Percentiles rank a stretch among this genome's conserved stretches.
Conservation (phyloP, 1,284 basidiomycete species). For the Athelia psychrophila region DNA sequence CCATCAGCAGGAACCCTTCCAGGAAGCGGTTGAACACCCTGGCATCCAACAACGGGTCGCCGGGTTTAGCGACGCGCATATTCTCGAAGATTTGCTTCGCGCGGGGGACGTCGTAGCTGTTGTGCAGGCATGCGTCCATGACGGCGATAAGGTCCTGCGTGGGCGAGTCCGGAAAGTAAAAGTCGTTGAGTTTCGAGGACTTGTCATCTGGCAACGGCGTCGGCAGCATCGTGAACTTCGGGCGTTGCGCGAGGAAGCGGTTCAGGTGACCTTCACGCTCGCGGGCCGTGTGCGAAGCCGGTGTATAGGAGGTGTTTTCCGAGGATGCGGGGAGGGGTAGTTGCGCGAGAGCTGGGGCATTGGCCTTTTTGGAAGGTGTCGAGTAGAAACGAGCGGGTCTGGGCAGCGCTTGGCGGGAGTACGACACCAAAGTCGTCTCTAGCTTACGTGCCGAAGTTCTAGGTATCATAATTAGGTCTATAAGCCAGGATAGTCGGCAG, state of each 20-base stretch:
- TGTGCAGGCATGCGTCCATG: conserved; percentile 77
- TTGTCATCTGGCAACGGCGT: conserved; percentile 53
- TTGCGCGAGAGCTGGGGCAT: conserved; percentile 50
- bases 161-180: conserved; percentile 62
- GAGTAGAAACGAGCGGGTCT: conserved; percentile 67
- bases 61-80: conserved; percentile 35
- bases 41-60: conserved; percentile 34
- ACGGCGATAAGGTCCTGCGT: conserved; percentile 70
- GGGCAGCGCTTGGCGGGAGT: conserved; percentile 60
- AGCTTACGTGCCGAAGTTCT: conserved; percentile 38
- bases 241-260: conserved; percentile 44
- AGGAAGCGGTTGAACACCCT: conserved; percentile 56
- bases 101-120: conserved; percentile 67
- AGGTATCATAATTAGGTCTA: conserved; percentile 36
- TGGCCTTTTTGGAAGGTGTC: conserved; percentile 49
- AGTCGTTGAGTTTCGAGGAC: conserved; percentile 37
- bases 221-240: conserved; percentile 58
- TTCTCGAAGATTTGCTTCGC: conserved; percentile 67
- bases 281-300: conserved; percentile 7
- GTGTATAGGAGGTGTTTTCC: conserved; percentile 31
- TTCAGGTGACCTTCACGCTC: conserved; percentile 29
- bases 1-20: conserved; percentile 62
- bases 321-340: conserved; percentile 30
- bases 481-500: background rate
- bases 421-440: conserved; percentile 64